Evolutionary conservation across 148 eudicot species (phyloP).

Genomic region (Rhododendron ferrugineum): DNA sequence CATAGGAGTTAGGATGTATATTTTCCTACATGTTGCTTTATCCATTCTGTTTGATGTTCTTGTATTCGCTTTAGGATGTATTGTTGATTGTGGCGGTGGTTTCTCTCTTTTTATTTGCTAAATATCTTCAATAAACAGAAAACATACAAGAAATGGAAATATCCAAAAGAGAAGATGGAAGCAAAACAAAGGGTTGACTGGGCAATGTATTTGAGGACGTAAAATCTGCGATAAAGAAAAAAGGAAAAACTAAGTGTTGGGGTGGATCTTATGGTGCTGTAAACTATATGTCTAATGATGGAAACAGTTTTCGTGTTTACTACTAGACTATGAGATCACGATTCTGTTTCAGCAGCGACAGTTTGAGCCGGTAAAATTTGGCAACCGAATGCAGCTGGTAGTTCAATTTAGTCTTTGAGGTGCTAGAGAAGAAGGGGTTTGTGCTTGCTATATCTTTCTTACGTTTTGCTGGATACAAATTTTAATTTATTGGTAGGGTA

Average conservation of each 20-base stretch:
- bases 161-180: neutral
- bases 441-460: neutral
- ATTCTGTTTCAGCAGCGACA: neutral
- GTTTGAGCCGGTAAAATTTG: neutral
- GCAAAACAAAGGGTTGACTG: neutral
- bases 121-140: neutral
- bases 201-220: neutral
- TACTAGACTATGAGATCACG: neutral
- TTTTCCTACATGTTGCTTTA: neutral
- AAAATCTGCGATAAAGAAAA: neutral
- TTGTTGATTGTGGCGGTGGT: neutral
- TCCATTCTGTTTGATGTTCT: neutral
- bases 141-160: neutral
- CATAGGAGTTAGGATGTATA: neutral
- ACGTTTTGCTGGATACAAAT: neutral
- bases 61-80: neutral
- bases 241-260: neutral
- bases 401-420: neutral
- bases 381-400: neutral
- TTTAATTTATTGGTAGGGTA: too few species aligned
- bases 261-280: neutral
- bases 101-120: neutral
- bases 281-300: neutral
- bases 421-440: neutral
- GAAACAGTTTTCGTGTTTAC: neutral